These are phyloP conservation scores for Prunella vulgaris DNA, from an alignment of 257 asterid genomes.

Conservation along the genomic window DNA sequence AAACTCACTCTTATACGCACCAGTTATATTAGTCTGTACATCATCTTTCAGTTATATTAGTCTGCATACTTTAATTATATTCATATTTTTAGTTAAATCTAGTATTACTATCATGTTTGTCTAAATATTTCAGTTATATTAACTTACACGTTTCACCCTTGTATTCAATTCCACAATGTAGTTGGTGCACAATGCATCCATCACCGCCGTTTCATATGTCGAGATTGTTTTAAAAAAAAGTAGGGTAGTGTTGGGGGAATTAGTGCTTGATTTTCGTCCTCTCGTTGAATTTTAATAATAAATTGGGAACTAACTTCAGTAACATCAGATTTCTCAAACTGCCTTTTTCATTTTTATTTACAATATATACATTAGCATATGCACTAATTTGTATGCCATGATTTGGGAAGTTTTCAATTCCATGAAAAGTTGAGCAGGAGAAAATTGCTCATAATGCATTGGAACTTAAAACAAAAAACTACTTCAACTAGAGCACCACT, in stretches of 20 bases:
- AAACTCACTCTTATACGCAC: background rate
- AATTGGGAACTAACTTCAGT: background rate
- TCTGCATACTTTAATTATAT: too few relatives aligned
- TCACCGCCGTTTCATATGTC: background rate
- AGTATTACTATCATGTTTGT: too few relatives aligned
- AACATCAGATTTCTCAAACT: background rate
- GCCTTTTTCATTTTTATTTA: background rate
- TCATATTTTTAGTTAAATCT: too few relatives aligned
- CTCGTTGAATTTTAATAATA: background rate
- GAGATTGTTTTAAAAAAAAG: background rate
- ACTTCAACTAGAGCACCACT: too few relatives aligned
- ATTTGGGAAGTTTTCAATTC: background rate
- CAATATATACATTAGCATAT: background rate
- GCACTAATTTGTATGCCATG: background rate
- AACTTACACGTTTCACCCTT: too few relatives aligned
- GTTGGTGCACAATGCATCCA: background rate
- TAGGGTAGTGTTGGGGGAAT: background rate
- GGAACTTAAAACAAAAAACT: background rate
- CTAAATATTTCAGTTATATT: too few relatives aligned
- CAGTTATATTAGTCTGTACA: too few relatives aligned
- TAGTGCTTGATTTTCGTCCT: background rate
- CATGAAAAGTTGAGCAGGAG: background rate
- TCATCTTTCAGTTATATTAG: too few relatives aligned
- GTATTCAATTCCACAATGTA: too few relatives aligned
- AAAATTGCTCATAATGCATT: background rate